These are phyloP conservation scores for Sungouiozyma ichnusensis DNA, from an alignment of 805 yeast genomes.

Conservation along the genomic window DNA sequence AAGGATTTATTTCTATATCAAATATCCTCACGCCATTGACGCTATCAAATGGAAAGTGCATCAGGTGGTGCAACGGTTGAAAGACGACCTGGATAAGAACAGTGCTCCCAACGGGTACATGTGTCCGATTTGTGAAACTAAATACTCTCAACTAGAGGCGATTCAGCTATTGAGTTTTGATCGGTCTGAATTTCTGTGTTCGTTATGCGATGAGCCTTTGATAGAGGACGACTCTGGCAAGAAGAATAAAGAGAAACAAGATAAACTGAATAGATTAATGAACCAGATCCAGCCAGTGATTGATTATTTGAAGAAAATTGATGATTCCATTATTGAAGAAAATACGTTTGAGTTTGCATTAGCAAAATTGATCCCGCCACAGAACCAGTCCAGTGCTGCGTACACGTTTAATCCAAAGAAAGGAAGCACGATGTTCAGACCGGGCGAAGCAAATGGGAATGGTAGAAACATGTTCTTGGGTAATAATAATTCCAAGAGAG, in stretches of 20 bases:
- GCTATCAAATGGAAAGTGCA: conserved; percentile 95
- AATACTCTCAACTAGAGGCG: conserved; percentile 81
- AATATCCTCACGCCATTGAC: conserved; percentile 87
- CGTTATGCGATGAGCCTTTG: conserved; percentile 65
- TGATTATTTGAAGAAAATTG: conserved; percentile 69
- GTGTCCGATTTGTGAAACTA: conserved; percentile 76
- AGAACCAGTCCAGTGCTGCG: conserved; percentile 55
- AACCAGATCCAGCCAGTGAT: conserved; percentile 82
- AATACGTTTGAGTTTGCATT: conserved; percentile 82
- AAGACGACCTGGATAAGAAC: conserved; percentile 73
- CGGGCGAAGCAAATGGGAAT: conserved; percentile 21
- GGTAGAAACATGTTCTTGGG: conserved; percentile 23
- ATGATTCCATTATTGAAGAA: conserved; percentile 70
- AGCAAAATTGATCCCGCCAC: conserved; percentile 77
- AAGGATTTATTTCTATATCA: conserved; percentile 77
- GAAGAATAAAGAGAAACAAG: conserved; percentile 73
- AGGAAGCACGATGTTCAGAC: conserved; percentile 35
- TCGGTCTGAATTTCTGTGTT: conserved; percentile 71
- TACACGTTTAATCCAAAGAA: conserved; percentile 49
- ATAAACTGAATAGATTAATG: conserved; percentile 74
- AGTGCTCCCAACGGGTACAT: conserved; percentile 90
- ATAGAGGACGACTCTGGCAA: conserved; percentile 83
- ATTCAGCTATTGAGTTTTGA: conserved; percentile 72
- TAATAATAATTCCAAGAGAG: conserved; percentile 36
- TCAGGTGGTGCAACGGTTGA: conserved; percentile 64